Percentiles rank a stretch among this genome's conserved stretches.
phyloP scores from a whole-genome alignment of 768 basidiomycete species.

The Tulasnella sp. region DNA sequence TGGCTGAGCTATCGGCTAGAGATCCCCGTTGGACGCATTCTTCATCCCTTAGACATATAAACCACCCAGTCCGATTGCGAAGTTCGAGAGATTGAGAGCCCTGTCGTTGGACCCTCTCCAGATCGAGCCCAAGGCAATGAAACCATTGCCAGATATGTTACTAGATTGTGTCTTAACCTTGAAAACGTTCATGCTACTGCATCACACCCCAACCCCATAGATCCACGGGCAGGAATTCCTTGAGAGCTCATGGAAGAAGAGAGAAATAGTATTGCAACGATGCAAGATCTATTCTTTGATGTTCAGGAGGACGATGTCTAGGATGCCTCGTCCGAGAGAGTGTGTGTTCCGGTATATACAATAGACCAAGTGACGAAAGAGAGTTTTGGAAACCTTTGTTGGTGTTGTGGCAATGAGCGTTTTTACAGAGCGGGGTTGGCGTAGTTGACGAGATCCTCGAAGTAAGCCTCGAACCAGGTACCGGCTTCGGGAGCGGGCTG shows the following conservation, averaged over 20 bases:
- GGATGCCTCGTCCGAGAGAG: background rate
- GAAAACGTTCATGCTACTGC: background rate
- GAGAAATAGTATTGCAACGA: background rate
- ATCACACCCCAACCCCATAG: no score
- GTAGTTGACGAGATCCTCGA: slow-evolving; percentile 9
- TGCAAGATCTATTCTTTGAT: background rate
- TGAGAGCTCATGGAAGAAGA: background rate
- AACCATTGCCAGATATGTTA: background rate
- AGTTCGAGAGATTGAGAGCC: background rate
- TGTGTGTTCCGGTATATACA: no score
- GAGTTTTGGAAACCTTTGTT: no score
- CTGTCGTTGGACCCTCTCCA: background rate
- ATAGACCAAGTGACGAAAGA: no score
- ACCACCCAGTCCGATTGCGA: background rate
- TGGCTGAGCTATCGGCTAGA: background rate
- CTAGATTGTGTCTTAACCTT: background rate
- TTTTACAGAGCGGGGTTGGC: slow-evolving; percentile 10
- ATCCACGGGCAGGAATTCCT: background rate
- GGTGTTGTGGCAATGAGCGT: no score
- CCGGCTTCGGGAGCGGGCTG: slow-evolving; percentile 19
- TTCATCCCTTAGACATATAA: background rate
- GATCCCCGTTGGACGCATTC: background rate
- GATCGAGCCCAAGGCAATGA: background rate
- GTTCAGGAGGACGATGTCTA: background rate
- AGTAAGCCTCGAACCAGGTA: slow-evolving; percentile 21